Conservation (phyloP, 2,329 filamentous ascomycete genomes). For the Alternaria triticina region DNA sequence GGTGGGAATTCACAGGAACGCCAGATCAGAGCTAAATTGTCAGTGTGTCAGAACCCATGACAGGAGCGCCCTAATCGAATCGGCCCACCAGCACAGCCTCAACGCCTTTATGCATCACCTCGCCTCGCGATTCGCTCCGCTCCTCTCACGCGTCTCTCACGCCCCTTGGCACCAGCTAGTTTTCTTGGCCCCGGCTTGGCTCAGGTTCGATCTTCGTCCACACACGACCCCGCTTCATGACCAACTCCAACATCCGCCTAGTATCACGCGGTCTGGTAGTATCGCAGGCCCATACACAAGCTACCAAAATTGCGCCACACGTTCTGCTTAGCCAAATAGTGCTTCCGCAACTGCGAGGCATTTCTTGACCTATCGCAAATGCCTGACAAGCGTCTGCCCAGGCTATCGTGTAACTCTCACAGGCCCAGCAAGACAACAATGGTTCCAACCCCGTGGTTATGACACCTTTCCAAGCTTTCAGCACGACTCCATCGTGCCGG, state of each 20-base stretch:
- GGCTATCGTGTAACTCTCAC: conserved; percentile 22
- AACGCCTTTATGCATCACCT: conserved; percentile 37
- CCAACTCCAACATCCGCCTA: conserved; percentile 5
- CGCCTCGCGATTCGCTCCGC: conserved; percentile 29
- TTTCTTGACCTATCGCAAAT: conserved; percentile 16
- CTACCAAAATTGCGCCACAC: neutral
- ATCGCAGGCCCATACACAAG: neutral
- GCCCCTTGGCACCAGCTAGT: conserved; percentile 10
- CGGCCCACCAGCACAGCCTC: conserved; percentile 38
- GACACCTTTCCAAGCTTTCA: conserved; percentile 15
- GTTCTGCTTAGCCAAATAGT: conserved; percentile 16
- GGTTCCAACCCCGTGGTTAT: conserved; percentile 23
- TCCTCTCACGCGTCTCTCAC: conserved; percentile 15
- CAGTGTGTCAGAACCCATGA: conserved; percentile 21
- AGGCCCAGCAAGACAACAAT: conserved; percentile 17
- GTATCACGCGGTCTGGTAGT: conserved; percentile 1
- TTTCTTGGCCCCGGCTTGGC: conserved; percentile 23
- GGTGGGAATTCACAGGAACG: conserved; percentile 1
- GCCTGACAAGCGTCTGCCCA: conserved; percentile 7
- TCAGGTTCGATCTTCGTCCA: neutral
- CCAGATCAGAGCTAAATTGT: conserved; percentile 7
- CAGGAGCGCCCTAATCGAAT: conserved; percentile 12
- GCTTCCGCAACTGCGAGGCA: conserved; percentile 5
- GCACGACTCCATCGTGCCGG: conserved; percentile 1
- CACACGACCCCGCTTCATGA: conserved; percentile 7